A percentile compares a stretch with the other conserved stretches of the same genome.
These are phyloP conservation scores for Peterozyma xylosa DNA, from an alignment of 805 yeast genomes.

Conservation along the genomic window DNA sequence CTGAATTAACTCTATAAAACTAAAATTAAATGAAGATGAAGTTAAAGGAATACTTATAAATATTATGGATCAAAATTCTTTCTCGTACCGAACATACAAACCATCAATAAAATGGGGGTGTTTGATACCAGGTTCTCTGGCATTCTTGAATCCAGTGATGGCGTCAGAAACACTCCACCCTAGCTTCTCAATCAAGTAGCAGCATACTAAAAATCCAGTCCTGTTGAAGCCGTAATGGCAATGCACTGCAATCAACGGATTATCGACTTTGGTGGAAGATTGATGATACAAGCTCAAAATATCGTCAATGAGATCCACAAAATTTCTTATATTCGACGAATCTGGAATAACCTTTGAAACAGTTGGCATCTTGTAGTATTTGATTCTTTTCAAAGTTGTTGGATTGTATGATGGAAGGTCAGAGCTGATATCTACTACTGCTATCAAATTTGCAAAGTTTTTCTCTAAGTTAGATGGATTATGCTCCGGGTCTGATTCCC, in stretches of 20 bases:
- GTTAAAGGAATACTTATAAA: no score
- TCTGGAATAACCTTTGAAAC: slow-evolving; percentile 75
- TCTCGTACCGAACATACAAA: slow-evolving; percentile 49
- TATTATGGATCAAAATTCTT: no score
- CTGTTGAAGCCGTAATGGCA: slow-evolving; percentile 81
- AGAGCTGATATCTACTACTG: slow-evolving; percentile 63
- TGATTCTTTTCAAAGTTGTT: slow-evolving; percentile 38
- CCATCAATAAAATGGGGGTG: slow-evolving; percentile 76
- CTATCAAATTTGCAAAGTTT: slow-evolving; percentile 41
- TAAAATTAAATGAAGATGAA: no score
- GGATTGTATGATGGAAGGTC: slow-evolving; percentile 71
- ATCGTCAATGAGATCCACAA: slow-evolving; percentile 44
- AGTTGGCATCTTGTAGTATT: slow-evolving; percentile 67
- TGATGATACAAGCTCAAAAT: slow-evolving; percentile 18
- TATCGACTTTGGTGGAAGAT: no score
- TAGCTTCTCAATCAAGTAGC: slow-evolving; percentile 54
- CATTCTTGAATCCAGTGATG: slow-evolving; percentile 44
- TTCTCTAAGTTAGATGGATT: slow-evolving; percentile 50
- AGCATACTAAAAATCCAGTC: slow-evolving; percentile 67
- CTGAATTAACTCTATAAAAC: no score
- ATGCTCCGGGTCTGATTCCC: slow-evolving; percentile 56
- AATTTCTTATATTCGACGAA: slow-evolving; percentile 45
- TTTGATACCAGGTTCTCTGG: slow-evolving; percentile 66
- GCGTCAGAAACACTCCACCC: slow-evolving; percentile 61
- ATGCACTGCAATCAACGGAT: slow-evolving; percentile 34